These are phyloP conservation scores for Achaetomiella virescens DNA, from an alignment of 495 filamentous ascomycete genomes.

Conservation along the genomic window DNA sequence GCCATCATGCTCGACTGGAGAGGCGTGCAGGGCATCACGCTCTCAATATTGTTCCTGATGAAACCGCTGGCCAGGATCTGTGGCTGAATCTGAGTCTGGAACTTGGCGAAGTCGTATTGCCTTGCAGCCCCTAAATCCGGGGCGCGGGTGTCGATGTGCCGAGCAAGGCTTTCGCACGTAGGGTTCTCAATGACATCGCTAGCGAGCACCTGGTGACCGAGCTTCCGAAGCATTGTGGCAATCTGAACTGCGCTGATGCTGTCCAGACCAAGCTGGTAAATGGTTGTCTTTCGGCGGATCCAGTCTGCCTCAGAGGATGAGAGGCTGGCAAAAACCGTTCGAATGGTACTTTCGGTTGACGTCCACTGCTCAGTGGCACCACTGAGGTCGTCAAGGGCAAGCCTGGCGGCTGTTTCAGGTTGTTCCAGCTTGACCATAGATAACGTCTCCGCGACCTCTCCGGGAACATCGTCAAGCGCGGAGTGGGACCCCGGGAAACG, in stretches of 20 bases:
- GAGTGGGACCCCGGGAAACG: conserved; percentile 29
- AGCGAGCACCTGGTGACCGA: conserved; percentile 50
- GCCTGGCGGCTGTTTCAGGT: neutral
- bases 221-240: conserved; percentile 54
- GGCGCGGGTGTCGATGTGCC: neutral
- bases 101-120: conserved; percentile 38
- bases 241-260: conserved; percentile 82
- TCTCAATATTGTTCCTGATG: conserved; percentile 27
- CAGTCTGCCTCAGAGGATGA: conserved; percentile 43
- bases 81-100: conserved; percentile 26
- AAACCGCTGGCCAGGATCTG: conserved; percentile 18
- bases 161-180: conserved; percentile 37
- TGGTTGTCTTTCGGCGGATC: conserved; percentile 56
- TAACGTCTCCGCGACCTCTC: conserved; percentile 3
- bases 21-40: conserved; percentile 57
- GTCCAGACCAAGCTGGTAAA: conserved; percentile 82
- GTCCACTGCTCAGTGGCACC: conserved; percentile 39
- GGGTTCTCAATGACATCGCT: conserved; percentile 63
- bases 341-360: conserved; percentile 42
- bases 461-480: neutral
- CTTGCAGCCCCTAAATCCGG: neutral
- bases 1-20: conserved; percentile 59
- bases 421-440: neutral
- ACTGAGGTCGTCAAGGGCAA: neutral
- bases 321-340: conserved; percentile 52